These are phyloP conservation scores for sorghum (Sorghum bicolor) DNA, from an alignment of 176 grass and related monocot genomes.

Conservation along the genomic window Sorghum_bicolor_NCBIv3 NC_012878.2:47812501-47813000, in stretches of 20 bases:
- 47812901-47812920: background rate
- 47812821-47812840: background rate
- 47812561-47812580: background rate
- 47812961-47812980: background rate
- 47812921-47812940: background rate
- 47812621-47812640: background rate
- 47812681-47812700: background rate
- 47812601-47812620: background rate
- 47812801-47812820: background rate
- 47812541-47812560: background rate
- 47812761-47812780: background rate
- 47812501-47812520: background rate
- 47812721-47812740: background rate
- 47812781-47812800: conserved; percentile 2
- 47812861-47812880: background rate
- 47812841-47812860: background rate
- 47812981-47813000: background rate
- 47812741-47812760: background rate
- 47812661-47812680: background rate
- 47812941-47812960: background rate
- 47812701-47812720: background rate
- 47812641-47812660: background rate
- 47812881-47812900: background rate
- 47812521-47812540: background rate
- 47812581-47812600: background rate